Evolutionary conservation across 2,329 filamentous ascomycete genomes (phyloP), one percentile per base, ranked within the genome.

Genomic region (Phaeosphaeriaceae sp.): DNA sequence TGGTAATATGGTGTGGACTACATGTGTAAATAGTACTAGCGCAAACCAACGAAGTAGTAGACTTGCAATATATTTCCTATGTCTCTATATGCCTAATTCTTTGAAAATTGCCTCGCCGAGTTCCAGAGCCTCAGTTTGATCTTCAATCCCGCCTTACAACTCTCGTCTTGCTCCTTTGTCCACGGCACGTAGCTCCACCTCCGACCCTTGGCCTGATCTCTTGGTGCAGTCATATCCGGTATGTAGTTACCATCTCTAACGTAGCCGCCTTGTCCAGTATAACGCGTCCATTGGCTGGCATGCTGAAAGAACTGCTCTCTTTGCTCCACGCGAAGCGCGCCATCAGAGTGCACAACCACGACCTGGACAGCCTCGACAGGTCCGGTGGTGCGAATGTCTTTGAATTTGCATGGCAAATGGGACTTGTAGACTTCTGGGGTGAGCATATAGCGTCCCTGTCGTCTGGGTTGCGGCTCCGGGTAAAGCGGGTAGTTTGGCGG

Each of bases 41-140:
- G 50, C 50, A 54, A 57, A 51, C 54, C 59, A 52, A 60, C 45
- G 42, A 46, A 44, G 51, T 47, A 56, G 51, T 54, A 56, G 50
- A 61, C 50, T 58, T 58, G 57, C 61, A 68, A 70, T 67, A 50
- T 54, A 66, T 68, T 66, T 66, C 60, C 41, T 70, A 65, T 70
- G 64, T 68, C 38, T 51, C 40, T 52, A 50, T 48, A 50, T 34
- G 28, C n/a, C 13, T 13, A 29, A n/a, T n/a, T n/a, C n/a, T n/a
- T n/a, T n/a, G n/a, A n/a, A n/a, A n/a, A n/a, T n/a, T n/a, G n/a
- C n/a, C n/a, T n/a, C n/a, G 11, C 23, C 5, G 23, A 8, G 23
- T 6, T 26, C 23, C 11, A 6, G 3, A 9, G 23, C 5, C 23
- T 26, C 23, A 26, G 11, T 11, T 26, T 26, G 3, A 21, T 13